phyloP scores from a whole-genome alignment of 257 asterid species.

The Solanum neorickii region DNA sequence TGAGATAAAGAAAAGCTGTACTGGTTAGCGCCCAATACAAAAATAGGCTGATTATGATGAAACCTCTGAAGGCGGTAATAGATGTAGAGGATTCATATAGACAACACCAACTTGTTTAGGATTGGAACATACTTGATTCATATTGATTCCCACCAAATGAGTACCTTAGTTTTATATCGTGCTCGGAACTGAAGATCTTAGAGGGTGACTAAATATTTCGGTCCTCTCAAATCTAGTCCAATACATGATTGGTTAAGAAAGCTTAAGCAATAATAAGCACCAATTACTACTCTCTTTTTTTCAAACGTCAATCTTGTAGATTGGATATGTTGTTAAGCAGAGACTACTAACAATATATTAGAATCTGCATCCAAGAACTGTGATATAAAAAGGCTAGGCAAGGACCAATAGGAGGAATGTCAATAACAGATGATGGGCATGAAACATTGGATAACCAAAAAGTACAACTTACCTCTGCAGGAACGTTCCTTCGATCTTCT shows the following conservation, averaged over 20 bases:
- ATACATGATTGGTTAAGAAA: not conserved
- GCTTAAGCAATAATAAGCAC: not conserved
- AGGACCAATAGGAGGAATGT: not conserved
- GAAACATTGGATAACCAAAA: not conserved
- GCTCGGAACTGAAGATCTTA: not conserved
- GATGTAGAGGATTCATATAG: not conserved
- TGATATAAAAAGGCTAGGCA: not conserved
- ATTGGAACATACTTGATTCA: not conserved
- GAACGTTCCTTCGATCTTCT: slow-evolving; percentile 71
- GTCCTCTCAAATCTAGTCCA: not conserved
- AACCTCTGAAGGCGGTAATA: not conserved
- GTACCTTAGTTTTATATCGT: not conserved
- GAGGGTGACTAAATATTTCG: not conserved
- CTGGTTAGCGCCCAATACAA: not conserved
- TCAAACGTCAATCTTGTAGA: not conserved
- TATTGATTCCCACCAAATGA: not conserved
- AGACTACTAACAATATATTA: not conserved
- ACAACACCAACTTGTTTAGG: not conserved
- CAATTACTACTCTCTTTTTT: not conserved
- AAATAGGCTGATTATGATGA: not conserved
- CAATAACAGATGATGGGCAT: not conserved
- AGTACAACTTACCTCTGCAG: slow-evolving; percentile 53
- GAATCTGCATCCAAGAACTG: not conserved
- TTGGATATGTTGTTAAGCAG: not conserved
- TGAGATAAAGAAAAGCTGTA: not conserved